These are phyloP conservation scores for Trichocomaceae sp. DNA, from an alignment of 2,329 filamentous ascomycete genomes.

Conservation along the genomic window DNA sequence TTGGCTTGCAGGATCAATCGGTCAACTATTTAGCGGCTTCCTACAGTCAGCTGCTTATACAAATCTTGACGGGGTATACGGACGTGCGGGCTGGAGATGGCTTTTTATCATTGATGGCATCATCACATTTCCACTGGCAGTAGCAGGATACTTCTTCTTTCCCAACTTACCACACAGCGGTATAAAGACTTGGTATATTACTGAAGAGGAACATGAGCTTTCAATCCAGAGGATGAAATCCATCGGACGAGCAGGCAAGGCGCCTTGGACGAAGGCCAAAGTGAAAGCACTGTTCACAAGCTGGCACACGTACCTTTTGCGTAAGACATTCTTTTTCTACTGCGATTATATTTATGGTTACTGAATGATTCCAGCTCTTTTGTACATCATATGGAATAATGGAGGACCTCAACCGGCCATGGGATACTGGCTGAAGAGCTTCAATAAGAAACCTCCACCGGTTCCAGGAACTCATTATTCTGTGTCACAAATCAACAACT, in stretches of 20 bases:
- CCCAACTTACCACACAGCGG: constrained; percentile 10
- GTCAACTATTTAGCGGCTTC: constrained; percentile 32
- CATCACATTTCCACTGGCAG: constrained; percentile 5
- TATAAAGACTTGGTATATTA: constrained; percentile 3
- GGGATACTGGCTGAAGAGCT: constrained; percentile 41
- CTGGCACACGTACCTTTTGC: constrained; percentile 37
- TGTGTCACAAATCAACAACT: constrained; percentile 31
- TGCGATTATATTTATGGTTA: background rate
- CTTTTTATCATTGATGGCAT: constrained; percentile 25
- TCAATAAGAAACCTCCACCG: constrained; percentile 30
- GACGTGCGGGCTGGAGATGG: constrained; percentile 31
- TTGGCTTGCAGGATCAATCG: constrained; percentile 26
- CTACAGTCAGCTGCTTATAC: constrained; percentile 31
- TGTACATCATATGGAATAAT: constrained; percentile 38
- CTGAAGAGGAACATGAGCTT: constrained; percentile 3
- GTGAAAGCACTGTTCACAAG: constrained; percentile 28
- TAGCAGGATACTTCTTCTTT: constrained; percentile 8
- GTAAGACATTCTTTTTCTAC: constrained; percentile 16
- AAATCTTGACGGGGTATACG: constrained; percentile 22
- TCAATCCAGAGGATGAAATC: constrained; percentile 27
- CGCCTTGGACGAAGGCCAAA: constrained; percentile 33
- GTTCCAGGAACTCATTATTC: constrained; percentile 30
- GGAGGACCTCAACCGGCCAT: constrained; percentile 30
- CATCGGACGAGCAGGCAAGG: constrained; percentile 32
- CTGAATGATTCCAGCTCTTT: constrained; percentile 18